phyloP scores from a whole-genome alignment of 2,329 filamentous ascomycete species.

The Aspergillus pseudotamarii region DNA sequence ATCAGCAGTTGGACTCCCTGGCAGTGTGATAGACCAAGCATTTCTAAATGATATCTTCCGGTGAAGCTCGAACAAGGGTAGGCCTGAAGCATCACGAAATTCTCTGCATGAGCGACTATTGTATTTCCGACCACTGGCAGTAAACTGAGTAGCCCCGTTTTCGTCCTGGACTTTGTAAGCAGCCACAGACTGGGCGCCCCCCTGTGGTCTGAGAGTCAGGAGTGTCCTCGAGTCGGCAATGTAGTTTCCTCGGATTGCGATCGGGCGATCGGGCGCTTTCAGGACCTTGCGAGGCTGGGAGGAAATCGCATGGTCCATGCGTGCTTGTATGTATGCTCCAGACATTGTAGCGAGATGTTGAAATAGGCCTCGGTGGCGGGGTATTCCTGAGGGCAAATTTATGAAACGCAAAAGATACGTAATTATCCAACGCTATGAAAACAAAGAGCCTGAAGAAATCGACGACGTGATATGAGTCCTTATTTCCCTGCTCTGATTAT shows the following conservation, averaged over 20 bases:
- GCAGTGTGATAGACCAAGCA: constrained; percentile 19
- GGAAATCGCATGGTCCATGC: constrained; percentile 18
- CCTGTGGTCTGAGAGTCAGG: constrained; percentile 21
- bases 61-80: constrained; percentile 32
- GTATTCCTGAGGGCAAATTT: not conserved
- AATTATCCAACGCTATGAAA: no score
- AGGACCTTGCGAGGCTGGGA: constrained; percentile 20
- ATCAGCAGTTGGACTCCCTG: constrained; percentile 12
- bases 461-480: no score
- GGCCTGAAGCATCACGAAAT: constrained; percentile 28
- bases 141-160: constrained; percentile 21
- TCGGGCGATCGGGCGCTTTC: constrained; percentile 21
- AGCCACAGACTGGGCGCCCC: constrained; percentile 17
- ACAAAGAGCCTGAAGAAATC: no score
- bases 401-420: not conserved
- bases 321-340: constrained; percentile 19
- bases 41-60: constrained; percentile 12
- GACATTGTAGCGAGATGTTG: not conserved
- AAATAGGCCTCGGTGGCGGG: not conserved
- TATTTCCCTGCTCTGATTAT: no score
- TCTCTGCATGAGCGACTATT: constrained; percentile 26
- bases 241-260: constrained; percentile 25
- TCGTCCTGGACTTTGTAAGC: constrained; percentile 25
- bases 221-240: constrained; percentile 19
- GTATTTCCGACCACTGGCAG: constrained; percentile 29